These are phyloP conservation scores for Ulmus americana DNA, from an alignment of 331 rosid genomes.

Conservation along the genomic window DNA sequence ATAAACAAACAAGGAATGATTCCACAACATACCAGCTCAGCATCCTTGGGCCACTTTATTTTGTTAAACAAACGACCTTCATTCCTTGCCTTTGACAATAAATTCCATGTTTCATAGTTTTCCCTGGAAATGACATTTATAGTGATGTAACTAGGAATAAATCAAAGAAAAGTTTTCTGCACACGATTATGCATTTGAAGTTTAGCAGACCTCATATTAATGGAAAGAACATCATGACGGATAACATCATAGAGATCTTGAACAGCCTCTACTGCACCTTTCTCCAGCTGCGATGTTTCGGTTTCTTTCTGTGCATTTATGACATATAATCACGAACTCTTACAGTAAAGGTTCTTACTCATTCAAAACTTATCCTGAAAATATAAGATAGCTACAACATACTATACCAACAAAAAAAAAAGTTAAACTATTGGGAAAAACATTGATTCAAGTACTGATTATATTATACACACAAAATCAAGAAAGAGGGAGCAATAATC, in stretches of 20 bases:
- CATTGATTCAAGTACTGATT: no score
- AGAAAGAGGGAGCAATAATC: no score
- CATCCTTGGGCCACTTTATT: conserved; percentile 73
- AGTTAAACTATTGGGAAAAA: no score
- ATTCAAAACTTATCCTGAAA: no score
- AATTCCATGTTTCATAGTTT: conserved; percentile 60
- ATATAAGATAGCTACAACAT: no score
- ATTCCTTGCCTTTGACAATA: conserved; percentile 58
- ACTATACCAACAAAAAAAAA: no score
- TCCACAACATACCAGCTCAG: conserved; percentile 52
- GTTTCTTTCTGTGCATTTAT: conserved; percentile 47
- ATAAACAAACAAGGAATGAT: conserved; percentile 1
- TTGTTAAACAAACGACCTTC: conserved; percentile 73
- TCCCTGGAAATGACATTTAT: conserved; percentile 39
- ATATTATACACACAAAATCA: no score
- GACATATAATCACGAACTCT: no score
- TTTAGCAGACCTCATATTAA: conserved; percentile 62
- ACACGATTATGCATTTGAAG: not conserved
- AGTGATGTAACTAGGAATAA: conserved; percentile 10
- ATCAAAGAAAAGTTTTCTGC: not conserved
- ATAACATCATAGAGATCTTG: conserved; percentile 88
- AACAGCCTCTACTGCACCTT: conserved; percentile 76
- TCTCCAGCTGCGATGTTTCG: conserved; percentile 51
- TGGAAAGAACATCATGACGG: conserved; percentile 51
- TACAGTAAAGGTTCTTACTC: no score